Conservation (phyloP, 225 moss, liverwort and hornwort species). For the Thuidium tamariscinum region DNA sequence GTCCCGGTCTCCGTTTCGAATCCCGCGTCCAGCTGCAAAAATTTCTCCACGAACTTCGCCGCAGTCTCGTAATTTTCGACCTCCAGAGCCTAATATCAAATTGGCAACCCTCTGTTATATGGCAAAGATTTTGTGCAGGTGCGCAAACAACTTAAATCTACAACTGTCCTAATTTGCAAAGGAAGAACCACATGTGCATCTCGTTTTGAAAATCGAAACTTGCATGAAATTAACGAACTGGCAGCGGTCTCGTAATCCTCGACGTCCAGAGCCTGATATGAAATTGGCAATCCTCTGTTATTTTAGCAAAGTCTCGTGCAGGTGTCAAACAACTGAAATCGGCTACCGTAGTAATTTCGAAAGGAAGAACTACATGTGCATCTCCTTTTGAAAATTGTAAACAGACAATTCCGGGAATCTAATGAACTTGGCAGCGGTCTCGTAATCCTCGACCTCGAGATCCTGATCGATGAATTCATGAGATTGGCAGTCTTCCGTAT, state of each 20-base stretch:
- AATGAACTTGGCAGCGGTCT: slow-evolving; percentile 55
- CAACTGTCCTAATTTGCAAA: background rate
- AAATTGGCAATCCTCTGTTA: background rate
- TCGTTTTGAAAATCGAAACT: background rate
- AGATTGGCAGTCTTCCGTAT: background rate
- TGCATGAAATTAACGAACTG: slow-evolving; percentile 13
- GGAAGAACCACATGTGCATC: background rate
- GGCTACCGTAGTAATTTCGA: background rate
- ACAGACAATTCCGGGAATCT: background rate
- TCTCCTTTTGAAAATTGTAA: background rate
- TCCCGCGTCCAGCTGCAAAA: slow-evolving; percentile 69
- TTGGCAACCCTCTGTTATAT: background rate
- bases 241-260: slow-evolving; percentile 71
- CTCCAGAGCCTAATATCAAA: slow-evolving; percentile 26
- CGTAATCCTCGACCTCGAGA: slow-evolving; percentile 47
- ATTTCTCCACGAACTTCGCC: slow-evolving; percentile 81
- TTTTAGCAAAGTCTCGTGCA: background rate
- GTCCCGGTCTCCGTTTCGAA: slow-evolving; percentile 26
- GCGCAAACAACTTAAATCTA: background rate
- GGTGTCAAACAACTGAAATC: background rate
- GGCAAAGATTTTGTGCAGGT: background rate
- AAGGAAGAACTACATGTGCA: background rate
- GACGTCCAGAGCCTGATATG: slow-evolving; percentile 23
- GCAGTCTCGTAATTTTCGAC: slow-evolving; percentile 76
- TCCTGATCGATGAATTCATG: background rate